Evolutionary conservation across 257 asterid genomes (phyloP).

Genomic region (Marsdenia floribunda): DNA sequence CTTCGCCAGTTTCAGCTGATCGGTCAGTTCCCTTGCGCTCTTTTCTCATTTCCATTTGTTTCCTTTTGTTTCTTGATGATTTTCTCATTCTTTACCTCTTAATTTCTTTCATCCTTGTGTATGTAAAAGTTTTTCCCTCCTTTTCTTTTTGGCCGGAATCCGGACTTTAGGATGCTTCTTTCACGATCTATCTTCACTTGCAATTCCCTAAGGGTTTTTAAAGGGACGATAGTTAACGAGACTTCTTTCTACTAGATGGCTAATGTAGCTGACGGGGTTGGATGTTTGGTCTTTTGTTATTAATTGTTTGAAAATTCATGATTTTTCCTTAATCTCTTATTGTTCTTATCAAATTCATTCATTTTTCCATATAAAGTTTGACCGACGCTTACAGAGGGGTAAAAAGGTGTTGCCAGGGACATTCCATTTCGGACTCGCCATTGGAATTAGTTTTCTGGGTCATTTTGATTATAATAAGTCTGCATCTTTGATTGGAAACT

Average conservation of each 20-base stretch:
- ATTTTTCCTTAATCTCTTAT: neutral
- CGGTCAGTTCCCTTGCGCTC: constrained; percentile 52
- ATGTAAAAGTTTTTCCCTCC: too few species aligned
- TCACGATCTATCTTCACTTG: neutral
- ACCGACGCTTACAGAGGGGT: neutral
- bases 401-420: neutral
- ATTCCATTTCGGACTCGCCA: neutral
- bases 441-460: neutral
- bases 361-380: neutral
- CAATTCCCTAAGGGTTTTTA: neutral
- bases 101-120: constrained; percentile 1
- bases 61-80: neutral
- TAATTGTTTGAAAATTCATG: neutral
- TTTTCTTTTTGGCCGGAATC: neutral
- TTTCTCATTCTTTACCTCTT: constrained; percentile 3
- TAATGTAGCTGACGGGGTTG: constrained; percentile 5
- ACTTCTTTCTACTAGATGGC: neutral
- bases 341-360: neutral
- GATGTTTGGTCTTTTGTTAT: neutral
- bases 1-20: constrained; percentile 55
- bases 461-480: neutral
- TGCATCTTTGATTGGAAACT: neutral
- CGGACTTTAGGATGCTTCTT: constrained; percentile 1
- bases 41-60: constrained; percentile 2
- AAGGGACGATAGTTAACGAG: neutral